These are phyloP conservation scores for Linnemannia zychae DNA, from an alignment of 192 early-diverging fungal genomes.

Conservation along the genomic window DNA sequence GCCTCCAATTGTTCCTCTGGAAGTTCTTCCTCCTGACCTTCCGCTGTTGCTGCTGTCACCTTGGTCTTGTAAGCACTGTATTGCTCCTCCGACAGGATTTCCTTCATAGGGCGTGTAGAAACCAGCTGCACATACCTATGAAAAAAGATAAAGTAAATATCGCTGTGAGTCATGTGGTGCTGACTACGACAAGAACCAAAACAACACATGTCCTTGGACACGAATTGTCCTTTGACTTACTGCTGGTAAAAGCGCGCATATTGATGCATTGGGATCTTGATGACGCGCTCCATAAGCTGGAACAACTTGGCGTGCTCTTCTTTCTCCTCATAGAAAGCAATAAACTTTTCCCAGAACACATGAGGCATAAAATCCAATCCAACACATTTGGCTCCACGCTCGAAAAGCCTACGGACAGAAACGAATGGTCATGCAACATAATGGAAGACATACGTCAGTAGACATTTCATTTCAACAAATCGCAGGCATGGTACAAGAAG, in stretches of 20 bases:
- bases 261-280: slow-evolving; percentile 80
- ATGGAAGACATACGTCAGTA: not conserved
- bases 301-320: slow-evolving; percentile 58
- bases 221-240: slow-evolving; percentile 39
- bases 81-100: slow-evolving; percentile 65
- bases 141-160: not conserved
- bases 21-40: slow-evolving; percentile 18
- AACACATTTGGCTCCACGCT: slow-evolving; percentile 72
- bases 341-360: slow-evolving; percentile 72
- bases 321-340: slow-evolving; percentile 66
- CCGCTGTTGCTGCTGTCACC: slow-evolving; percentile 14
- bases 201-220: not conserved
- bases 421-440: not conserved
- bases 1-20: slow-evolving; percentile 63
- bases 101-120: slow-evolving; percentile 65
- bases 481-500: not conserved
- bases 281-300: slow-evolving; percentile 73
- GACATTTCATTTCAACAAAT: not conserved
- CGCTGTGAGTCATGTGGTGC: not conserved
- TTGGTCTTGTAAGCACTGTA: slow-evolving; percentile 58
- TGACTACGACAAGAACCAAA: not conserved
- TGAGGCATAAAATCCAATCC: slow-evolving; percentile 80
- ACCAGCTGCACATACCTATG: slow-evolving; percentile 70
- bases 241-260: slow-evolving; percentile 80
- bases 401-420: slow-evolving; percentile 68